These are phyloP conservation scores for Vitis hybrid DNA, from an alignment of 177 flowering plant genomes.

Conservation along the genomic window DNA sequence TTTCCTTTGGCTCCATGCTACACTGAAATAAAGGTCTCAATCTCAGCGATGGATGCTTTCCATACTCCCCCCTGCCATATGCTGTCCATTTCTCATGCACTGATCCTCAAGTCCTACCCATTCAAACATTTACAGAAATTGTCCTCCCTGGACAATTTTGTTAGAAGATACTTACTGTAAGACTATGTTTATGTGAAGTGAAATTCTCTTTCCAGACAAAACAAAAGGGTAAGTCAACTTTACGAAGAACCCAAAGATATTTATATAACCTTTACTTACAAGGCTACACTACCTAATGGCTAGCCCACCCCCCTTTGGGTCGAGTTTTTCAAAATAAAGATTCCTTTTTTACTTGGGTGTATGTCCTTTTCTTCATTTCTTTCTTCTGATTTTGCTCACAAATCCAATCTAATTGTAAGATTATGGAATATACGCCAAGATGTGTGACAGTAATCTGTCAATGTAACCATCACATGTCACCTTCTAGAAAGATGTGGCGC, in stretches of 20 bases:
- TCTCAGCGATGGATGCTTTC: not conserved
- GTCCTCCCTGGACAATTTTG: too few species aligned
- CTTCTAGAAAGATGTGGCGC: too few species aligned
- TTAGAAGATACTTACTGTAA: too few species aligned
- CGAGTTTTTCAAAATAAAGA: slow-evolving; percentile 1
- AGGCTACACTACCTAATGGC: not conserved
- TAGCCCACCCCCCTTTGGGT: not conserved
- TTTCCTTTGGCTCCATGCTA: not conserved
- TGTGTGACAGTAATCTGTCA: not conserved
- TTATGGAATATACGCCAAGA: not conserved
- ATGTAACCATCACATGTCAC: not conserved
- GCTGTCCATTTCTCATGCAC: too few species aligned
- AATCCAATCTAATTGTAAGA: too few species aligned
- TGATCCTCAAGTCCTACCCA: too few species aligned
- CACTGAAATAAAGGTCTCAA: slow-evolving; percentile 12
- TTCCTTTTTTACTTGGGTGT: slow-evolving; percentile 9
- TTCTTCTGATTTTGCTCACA: not conserved
- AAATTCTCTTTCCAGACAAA: too few species aligned
- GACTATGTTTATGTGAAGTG: too few species aligned
- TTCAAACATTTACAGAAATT: too few species aligned
- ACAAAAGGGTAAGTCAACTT: slow-evolving; percentile 6
- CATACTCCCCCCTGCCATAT: too few species aligned
- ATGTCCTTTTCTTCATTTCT: slow-evolving; percentile 4
- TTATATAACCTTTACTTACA: not conserved
- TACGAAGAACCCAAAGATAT: not conserved